These are phyloP conservation scores for Colletotrichum spaethianum DNA, from an alignment of 2,329 filamentous ascomycete species.

Conservation along the genomic window DNA sequence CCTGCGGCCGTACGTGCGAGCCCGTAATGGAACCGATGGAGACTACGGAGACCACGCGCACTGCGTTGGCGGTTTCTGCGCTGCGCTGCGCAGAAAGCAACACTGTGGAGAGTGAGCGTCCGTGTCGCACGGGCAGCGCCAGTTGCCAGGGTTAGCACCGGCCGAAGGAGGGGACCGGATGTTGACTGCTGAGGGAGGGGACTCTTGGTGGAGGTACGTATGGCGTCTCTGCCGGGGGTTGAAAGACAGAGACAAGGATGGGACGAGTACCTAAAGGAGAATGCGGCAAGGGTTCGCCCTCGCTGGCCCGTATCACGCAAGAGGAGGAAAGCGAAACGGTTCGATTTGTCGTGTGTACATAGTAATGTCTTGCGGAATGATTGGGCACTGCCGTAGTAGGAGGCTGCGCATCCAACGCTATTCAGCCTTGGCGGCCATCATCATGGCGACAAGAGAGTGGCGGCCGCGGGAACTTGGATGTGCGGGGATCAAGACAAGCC, in stretches of 20 bases:
- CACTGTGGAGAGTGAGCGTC: not conserved
- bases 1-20: conserved; percentile 7
- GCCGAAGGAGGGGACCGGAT: conserved; percentile 1
- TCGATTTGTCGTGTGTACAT: not conserved
- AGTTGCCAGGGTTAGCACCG: conserved; percentile 1
- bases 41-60: conserved; percentile 21
- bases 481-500: not conserved
- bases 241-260: conserved; percentile 12
- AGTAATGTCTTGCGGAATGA: not conserved
- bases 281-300: conserved; percentile 21
- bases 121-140: not conserved
- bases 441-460: not conserved
- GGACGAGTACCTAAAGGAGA: conserved; percentile 7
- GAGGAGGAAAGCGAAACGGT: conserved; percentile 12
- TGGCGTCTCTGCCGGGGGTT: conserved; percentile 4
- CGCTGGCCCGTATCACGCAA: not conserved
- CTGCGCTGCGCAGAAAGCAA: not conserved
- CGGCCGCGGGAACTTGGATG: not conserved
- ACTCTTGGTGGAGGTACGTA: conserved; percentile 5
- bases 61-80: conserved; percentile 16
- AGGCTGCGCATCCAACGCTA: conserved; percentile 9
- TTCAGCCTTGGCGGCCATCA: conserved; percentile 39
- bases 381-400: not conserved
- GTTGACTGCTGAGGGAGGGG: conserved; percentile 14
- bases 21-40: conserved; percentile 7